Percentiles rank a stretch among this genome's conserved stretches.
phyloP scores from a whole-genome alignment of 768 basidiomycete species.

The Cystofilobasidium capitatum region DNA sequence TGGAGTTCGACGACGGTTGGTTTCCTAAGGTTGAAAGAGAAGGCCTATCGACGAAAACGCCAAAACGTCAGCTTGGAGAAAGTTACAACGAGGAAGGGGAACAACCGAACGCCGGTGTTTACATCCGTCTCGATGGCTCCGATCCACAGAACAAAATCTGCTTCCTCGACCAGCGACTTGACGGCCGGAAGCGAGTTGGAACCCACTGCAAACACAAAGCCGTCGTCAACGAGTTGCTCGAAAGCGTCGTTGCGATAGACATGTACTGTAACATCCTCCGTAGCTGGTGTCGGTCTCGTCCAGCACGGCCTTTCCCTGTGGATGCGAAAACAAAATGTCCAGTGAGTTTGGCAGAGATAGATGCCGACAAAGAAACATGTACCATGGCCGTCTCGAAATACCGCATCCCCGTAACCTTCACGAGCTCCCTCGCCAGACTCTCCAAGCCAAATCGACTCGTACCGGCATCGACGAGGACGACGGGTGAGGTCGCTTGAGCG shows the following conservation, averaged over 20 bases:
- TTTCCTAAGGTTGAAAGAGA: slow-evolving; percentile 4
- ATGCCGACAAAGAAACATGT: too few species aligned
- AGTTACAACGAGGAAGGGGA: too few species aligned
- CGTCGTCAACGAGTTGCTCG: not conserved
- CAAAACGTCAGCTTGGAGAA: too few species aligned
- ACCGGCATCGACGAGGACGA: slow-evolving; percentile 44
- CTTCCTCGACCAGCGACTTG: slow-evolving; percentile 61
- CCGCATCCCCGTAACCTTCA: slow-evolving; percentile 57
- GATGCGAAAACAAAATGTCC: too few species aligned
- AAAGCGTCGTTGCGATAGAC: not conserved
- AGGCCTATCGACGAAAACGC: too few species aligned
- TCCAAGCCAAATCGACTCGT: slow-evolving; percentile 60
- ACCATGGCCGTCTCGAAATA: slow-evolving; percentile 45
- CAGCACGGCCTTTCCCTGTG: slow-evolving; percentile 38
- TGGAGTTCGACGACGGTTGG: slow-evolving; percentile 52
- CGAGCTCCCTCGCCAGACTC: slow-evolving; percentile 54
- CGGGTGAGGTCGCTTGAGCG: slow-evolving; percentile 49
- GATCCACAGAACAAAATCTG: slow-evolving; percentile 65
- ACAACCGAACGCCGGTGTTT: not conserved
- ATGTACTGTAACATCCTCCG: slow-evolving; percentile 55
- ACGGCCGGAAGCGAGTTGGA: slow-evolving; percentile 56
- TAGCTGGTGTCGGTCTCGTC: slow-evolving; percentile 61
- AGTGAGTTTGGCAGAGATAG: too few species aligned
- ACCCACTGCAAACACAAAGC: slow-evolving; percentile 49
- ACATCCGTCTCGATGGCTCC: slow-evolving; percentile 40